Evolutionary conservation across 2,329 filamentous ascomycete species (phyloP), one percentile per base, ranked within the genome.

Genomic region (Zasmidium cellare): DNA sequence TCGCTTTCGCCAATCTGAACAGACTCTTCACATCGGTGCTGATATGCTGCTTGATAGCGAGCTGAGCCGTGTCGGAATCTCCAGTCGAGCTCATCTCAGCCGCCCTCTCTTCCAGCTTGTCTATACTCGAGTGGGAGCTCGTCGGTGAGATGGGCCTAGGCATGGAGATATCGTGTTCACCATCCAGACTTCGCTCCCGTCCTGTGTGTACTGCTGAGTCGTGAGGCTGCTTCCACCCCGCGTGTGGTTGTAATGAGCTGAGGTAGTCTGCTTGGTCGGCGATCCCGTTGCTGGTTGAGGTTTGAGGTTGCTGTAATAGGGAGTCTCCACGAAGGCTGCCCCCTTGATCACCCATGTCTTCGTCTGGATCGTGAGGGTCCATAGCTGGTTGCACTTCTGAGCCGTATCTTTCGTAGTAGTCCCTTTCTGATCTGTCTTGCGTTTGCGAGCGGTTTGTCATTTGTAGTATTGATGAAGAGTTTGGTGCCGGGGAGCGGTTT

Each of bases 311-410:
- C 19, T 46, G 54, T 12, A 72, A 53, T 16, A 85, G 69, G 3
- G 79, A 72, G 57, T 84, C 75, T 22, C 84, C 84, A 47, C 80
- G 78, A 28, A 87, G 72, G 0, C 83, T 84, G 3, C 82, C 83
- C 18, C 80, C 74, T 9, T 70, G 64, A 14, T 76, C 78, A 1
- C 79, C 69, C 46, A 77, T 71, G 50, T 82, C 86, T 75, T 91
- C 89, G 66, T 91, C 88, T n/a, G 89, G 89, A 64, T 92, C 89
- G 71, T 92, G 86, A 56, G 85, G 85, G 73, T 93, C 90, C 80
- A 93, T 85, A 28, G 89, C 89, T 2, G 90, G 89, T 71, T 93
- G 90, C 9, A 93, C 89, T 62, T 84, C 80, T n/a, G 69, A 68
- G 66, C 89, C 87, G 72, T 94, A 93, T 70, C 88, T 86, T 18